A percentile compares a stretch with the other conserved stretches of the same genome.
Evolutionary conservation across 169 alveolate genomes (phyloP).

Genomic region (Cryptosporidium bovis): DNA sequence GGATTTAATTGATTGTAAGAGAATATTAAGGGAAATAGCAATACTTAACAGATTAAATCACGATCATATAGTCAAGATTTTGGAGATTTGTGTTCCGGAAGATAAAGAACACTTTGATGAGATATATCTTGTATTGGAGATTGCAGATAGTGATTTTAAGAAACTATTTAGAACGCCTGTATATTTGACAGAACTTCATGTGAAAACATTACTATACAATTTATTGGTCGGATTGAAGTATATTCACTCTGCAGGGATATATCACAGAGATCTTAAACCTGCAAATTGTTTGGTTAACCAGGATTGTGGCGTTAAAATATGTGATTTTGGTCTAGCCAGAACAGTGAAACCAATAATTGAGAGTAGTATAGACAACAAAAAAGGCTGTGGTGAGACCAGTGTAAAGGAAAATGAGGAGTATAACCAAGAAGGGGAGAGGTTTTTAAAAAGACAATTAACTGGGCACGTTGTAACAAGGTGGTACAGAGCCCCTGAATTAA

Average conservation of each 20-base stretch:
- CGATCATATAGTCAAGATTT: slow-evolving; percentile 90
- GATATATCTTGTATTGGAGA: slow-evolving; percentile 96
- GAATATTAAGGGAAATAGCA: slow-evolving; percentile 95
- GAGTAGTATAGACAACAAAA: background rate
- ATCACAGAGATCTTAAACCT: slow-evolving; percentile 98
- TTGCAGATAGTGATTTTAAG: slow-evolving; percentile 97
- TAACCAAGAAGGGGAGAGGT: slow-evolving; percentile 22
- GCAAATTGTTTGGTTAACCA: slow-evolving; percentile 96
- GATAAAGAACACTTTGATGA: slow-evolving; percentile 91
- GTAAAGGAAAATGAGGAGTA: slow-evolving; percentile 13
- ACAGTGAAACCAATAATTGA: slow-evolving; percentile 75
- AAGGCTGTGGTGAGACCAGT: background rate
- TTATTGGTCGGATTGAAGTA: slow-evolving; percentile 94
- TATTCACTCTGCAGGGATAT: slow-evolving; percentile 94
- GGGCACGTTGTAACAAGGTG: slow-evolving; percentile 99
- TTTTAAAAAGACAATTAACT: slow-evolving; percentile 92
- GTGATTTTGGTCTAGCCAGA: slow-evolving; percentile 98
- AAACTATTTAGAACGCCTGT: slow-evolving; percentile 94
- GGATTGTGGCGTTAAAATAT: slow-evolving; percentile 97
- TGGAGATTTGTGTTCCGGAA: slow-evolving; percentile 92
- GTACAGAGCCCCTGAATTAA: slow-evolving; percentile 99
- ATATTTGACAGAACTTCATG: slow-evolving; percentile 92
- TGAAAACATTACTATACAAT: slow-evolving; percentile 88
- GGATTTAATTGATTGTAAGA: slow-evolving; percentile 95
- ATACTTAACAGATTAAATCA: slow-evolving; percentile 92